A percentile compares a stretch with the other conserved stretches of the same genome.
Conservation (phyloP, 2,329 filamentous ascomycete genomes). For the Trichoderma pleuroti region DNA sequence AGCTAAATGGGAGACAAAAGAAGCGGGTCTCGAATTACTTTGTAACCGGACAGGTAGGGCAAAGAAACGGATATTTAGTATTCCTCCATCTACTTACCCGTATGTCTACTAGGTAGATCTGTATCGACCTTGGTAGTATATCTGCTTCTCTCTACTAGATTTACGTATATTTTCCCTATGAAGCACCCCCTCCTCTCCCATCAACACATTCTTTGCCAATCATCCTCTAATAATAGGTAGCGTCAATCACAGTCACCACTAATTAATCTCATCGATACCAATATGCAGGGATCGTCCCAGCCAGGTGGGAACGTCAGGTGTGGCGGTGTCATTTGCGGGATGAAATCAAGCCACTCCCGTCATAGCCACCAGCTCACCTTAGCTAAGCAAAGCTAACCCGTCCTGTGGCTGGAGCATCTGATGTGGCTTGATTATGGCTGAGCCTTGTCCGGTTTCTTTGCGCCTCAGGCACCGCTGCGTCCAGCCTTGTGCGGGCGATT, state of each 20-base stretch:
- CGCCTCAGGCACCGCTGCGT: conserved; percentile 32
- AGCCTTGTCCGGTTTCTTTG: neutral
- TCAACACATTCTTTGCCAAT: neutral
- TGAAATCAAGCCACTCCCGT: conserved; percentile 18
- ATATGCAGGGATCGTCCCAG: conserved; percentile 15
- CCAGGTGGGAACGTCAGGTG: neutral
- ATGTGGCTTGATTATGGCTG: conserved; percentile 18
- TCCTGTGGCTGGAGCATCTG: neutral
- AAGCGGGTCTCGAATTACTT: neutral
- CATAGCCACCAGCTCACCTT: neutral
- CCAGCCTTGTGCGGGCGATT: conserved; percentile 28
- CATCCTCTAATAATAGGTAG: neutral
- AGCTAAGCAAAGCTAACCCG: neutral
- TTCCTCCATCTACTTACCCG: neutral
- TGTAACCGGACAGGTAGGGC: neutral
- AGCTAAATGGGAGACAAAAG: neutral
- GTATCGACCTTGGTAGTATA: neutral
- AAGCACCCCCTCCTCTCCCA: neutral
- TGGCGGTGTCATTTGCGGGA: conserved; percentile 15
- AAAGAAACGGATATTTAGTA: neutral
- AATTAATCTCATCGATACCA: neutral
- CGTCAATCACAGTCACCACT: neutral
- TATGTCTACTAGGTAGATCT: neutral
- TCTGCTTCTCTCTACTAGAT: neutral
- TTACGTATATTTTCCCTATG: neutral